A percentile compares a stretch with the other conserved stretches of the same genome.
Evolutionary conservation across 306 rosid genomes (phyloP).

Genomic region (Trifolium subterraneum): DNA sequence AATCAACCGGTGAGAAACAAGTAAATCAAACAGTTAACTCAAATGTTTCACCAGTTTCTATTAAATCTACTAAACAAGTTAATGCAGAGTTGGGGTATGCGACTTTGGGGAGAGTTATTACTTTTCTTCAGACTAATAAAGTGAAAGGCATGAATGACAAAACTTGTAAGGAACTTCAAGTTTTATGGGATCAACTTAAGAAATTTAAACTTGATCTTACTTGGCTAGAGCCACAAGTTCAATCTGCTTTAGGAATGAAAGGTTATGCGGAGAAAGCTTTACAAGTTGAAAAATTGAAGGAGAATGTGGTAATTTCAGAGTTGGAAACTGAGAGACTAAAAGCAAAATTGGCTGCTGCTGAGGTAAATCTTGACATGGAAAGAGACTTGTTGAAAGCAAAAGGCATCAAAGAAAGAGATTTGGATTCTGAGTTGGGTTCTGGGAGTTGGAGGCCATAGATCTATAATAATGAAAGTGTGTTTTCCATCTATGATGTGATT

Average conservation of each 20-base stretch:
- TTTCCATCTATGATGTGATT: too few species aligned
- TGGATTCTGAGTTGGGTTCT: constrained; percentile 36
- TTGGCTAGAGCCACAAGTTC: constrained; percentile 47
- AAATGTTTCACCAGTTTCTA: background rate
- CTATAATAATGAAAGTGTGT: too few species aligned
- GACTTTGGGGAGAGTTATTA: background rate
- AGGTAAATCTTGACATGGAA: constrained; percentile 13
- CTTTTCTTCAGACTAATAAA: background rate
- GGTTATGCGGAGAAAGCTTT: constrained; percentile 32
- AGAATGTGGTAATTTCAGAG: too few species aligned
- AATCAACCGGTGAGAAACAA: background rate
- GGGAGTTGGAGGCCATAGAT: background rate
- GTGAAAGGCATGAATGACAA: background rate
- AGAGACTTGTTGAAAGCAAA: constrained; percentile 17
- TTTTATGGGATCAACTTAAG: constrained; percentile 40
- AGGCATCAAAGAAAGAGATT: constrained; percentile 17
- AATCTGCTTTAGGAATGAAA: constrained; percentile 37
- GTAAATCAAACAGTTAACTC: too few species aligned
- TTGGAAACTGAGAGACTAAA: too few species aligned
- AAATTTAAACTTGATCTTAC: background rate
- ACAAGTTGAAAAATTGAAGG: background rate
- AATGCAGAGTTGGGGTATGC: too few species aligned
- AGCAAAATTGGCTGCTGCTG: constrained; percentile 18
- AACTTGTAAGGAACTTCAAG: constrained; percentile 10
- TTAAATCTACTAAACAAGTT: too few species aligned